These are phyloP conservation scores for Tolypocladium inflatum DNA, from an alignment of 2,329 filamentous ascomycete genomes.

Conservation along the genomic window DNA sequence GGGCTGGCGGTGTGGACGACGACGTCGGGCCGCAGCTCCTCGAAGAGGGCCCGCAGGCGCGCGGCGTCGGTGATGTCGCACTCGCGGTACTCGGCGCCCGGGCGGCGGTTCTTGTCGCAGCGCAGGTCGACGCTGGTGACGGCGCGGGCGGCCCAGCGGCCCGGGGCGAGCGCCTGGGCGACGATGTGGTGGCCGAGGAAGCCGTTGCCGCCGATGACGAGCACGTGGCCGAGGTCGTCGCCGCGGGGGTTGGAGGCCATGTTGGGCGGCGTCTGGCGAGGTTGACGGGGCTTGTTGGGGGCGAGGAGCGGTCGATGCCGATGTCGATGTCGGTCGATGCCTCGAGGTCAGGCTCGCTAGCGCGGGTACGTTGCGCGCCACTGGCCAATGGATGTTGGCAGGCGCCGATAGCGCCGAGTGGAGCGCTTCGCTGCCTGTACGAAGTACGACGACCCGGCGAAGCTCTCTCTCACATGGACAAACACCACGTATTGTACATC, in stretches of 20 bases:
- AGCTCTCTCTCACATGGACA: background rate
- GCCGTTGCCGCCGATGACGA: constrained; percentile 76
- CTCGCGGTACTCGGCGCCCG: constrained; percentile 54
- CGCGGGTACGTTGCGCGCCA: background rate
- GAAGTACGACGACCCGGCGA: background rate
- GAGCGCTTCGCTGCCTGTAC: background rate
- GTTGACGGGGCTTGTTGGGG: background rate
- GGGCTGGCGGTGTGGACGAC: constrained; percentile 89
- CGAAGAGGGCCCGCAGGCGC: constrained; percentile 53
- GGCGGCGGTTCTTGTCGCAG: constrained; percentile 58
- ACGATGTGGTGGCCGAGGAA: constrained; percentile 80
- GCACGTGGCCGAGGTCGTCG: constrained; percentile 52
- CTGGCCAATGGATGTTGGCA: background rate
- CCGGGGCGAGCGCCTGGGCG: constrained; percentile 52
- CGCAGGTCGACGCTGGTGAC: constrained; percentile 66
- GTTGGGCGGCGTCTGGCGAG: background rate
- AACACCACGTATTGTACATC: background rate
- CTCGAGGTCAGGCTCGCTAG: background rate
- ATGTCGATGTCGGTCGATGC: background rate
- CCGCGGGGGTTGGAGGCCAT: constrained; percentile 17
- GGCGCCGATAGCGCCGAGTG: background rate
- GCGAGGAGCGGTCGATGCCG: background rate
- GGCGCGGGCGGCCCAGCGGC: constrained; percentile 32
- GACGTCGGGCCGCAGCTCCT: constrained; percentile 61
- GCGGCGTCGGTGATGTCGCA: constrained; percentile 66